phyloP scores from a whole-genome alignment of 495 filamentous ascomycete species.

The Penicillium egyptiacum region DNA sequence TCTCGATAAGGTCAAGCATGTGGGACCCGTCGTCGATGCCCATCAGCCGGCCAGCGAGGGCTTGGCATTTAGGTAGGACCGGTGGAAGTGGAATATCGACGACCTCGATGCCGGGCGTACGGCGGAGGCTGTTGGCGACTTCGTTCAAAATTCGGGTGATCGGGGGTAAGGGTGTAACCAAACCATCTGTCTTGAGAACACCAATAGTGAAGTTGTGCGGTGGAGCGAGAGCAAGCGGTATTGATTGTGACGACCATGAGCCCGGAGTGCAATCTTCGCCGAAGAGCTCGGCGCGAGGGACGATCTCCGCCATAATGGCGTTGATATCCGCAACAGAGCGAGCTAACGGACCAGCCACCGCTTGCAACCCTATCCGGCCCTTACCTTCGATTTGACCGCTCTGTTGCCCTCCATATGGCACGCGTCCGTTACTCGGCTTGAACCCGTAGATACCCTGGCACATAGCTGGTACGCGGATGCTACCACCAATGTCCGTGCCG shows the following conservation, averaged over 20 bases:
- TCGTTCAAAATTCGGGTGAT: conserved; percentile 54
- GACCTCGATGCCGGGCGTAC: conserved; percentile 48
- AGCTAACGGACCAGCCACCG: conserved; percentile 53
- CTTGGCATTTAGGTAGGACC: conserved; percentile 52
- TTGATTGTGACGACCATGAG: conserved; percentile 43
- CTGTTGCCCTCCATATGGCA: conserved; percentile 54
- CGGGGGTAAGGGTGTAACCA: conserved; percentile 59
- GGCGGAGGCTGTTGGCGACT: conserved; percentile 43
- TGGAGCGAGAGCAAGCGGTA: conserved; percentile 7
- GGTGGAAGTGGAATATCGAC: conserved; percentile 52
- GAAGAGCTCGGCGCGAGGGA: conserved; percentile 49
- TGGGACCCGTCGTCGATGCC: conserved; percentile 51
- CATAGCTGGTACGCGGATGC: conserved; percentile 59
- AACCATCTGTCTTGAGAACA: conserved; percentile 55
- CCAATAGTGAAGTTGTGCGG: conserved; percentile 50
- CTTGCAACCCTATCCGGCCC: conserved; percentile 42
- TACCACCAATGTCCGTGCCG: conserved; percentile 67
- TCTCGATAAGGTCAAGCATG: conserved; percentile 56
- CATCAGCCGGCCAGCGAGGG: conserved; percentile 58
- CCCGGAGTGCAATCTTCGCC: conserved; percentile 51
- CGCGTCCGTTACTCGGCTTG: conserved; percentile 57
- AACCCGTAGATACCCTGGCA: conserved; percentile 59
- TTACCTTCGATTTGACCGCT: conserved; percentile 41
- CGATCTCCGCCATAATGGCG: conserved; percentile 50
- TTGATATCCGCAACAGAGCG: conserved; percentile 46